These are phyloP conservation scores for Saitozyma podzolica DNA, from an alignment of 768 basidiomycete species.

Conservation along the genomic window DNA sequence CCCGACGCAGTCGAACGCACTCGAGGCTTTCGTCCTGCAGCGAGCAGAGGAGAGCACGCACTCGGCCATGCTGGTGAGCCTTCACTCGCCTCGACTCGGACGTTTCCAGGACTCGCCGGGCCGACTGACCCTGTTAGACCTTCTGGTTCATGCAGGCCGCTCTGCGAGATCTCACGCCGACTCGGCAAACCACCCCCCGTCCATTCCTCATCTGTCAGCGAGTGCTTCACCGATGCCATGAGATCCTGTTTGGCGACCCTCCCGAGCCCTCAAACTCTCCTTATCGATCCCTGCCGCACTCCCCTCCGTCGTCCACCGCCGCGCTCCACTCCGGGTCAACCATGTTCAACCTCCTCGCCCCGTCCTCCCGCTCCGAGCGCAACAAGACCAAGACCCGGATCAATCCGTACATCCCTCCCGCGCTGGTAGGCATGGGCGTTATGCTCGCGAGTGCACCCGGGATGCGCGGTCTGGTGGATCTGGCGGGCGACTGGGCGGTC, in stretches of 20 bases:
- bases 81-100: background rate
- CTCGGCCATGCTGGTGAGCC: slow-evolving; percentile 85
- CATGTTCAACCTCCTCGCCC: background rate
- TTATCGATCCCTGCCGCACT: slow-evolving; percentile 63
- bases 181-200: slow-evolving; percentile 62
- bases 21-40: slow-evolving; percentile 91
- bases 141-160: slow-evolving; percentile 99
- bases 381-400: slow-evolving; percentile 59
- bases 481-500: slow-evolving; percentile 78
- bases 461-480: slow-evolving; percentile 70
- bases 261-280: slow-evolving; percentile 67
- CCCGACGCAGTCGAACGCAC: slow-evolving; percentile 83
- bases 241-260: slow-evolving; percentile 91
- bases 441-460: slow-evolving; percentile 74
- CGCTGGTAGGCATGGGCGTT: slow-evolving; percentile 79
- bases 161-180: slow-evolving; percentile 71
- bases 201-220: slow-evolving; percentile 91
- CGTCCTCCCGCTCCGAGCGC: background rate
- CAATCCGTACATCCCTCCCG: slow-evolving; percentile 70
- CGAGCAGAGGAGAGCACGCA: slow-evolving; percentile 87
- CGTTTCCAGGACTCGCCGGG: background rate
- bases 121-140: slow-evolving; percentile 60
- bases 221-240: slow-evolving; percentile 84
- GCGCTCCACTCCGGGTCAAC: slow-evolving; percentile 52
- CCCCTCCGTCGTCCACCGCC: slow-evolving; percentile 52